These are phyloP conservation scores for Polysphondylium violaceum DNA, from an alignment of 78 protist species.

Conservation along the genomic window DNA sequence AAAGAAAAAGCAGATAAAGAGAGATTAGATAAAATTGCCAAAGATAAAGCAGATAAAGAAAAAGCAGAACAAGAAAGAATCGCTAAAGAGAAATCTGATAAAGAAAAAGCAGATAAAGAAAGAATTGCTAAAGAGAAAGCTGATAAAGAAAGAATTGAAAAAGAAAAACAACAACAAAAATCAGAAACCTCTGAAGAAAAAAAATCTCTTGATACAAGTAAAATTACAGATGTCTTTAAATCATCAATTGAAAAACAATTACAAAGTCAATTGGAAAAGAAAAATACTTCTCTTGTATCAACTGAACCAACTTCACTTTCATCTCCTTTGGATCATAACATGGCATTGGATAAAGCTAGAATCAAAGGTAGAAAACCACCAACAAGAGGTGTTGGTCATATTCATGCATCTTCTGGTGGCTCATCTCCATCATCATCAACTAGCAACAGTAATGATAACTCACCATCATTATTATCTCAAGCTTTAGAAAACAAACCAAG, in stretches of 20 bases:
- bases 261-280: conserved; percentile 23
- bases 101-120: neutral
- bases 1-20: conserved; percentile 18
- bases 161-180: neutral
- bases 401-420: conserved; percentile 8
- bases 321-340: no score
- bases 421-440: conserved; percentile 3
- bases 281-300: neutral
- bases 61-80: neutral
- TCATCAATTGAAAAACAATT: conserved; percentile 43
- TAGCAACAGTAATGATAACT: neutral
- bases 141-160: conserved; percentile 10
- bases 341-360: conserved; percentile 53
- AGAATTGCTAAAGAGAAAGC: neutral
- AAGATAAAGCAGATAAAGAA: conserved; percentile 39
- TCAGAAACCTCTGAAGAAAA: neutral
- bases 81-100: conserved; percentile 8
- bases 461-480: conserved; percentile 38
- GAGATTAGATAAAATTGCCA: conserved; percentile 7
- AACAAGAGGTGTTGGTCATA: no score
- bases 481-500: conserved; percentile 19
- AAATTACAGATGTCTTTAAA: conserved; percentile 47
- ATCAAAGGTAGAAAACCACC: conserved; percentile 49
- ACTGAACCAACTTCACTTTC: neutral
- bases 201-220: neutral